These are phyloP conservation scores for Chlorella sp. DNA, from an alignment of 139 green algal genomes.

Conservation along the genomic window DNA sequence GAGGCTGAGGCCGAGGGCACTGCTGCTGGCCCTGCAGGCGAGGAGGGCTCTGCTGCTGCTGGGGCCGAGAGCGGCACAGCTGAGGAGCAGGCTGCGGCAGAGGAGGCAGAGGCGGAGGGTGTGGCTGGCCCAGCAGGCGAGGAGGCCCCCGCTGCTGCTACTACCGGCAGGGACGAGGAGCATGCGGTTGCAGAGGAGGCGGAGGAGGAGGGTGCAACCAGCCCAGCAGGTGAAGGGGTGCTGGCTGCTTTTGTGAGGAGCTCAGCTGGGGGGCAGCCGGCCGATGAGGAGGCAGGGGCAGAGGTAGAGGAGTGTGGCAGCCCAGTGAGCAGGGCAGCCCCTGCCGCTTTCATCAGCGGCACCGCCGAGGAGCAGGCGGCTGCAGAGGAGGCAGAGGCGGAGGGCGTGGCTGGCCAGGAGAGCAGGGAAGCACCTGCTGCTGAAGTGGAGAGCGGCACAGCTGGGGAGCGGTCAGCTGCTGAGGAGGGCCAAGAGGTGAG, in stretches of 20 bases:
- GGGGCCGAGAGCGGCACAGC: neutral
- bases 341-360: no score
- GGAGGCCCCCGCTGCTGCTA: neutral
- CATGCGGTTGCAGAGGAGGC: neutral
- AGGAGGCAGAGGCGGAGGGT: neutral
- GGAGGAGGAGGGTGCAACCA: neutral
- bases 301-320: neutral
- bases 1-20: neutral
- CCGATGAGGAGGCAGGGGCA: neutral
- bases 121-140: neutral
- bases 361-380: no score
- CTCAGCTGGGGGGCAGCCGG: neutral
- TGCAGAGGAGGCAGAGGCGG: neutral
- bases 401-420: neutral
- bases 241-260: neutral
- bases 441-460: neutral
- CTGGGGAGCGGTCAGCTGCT: neutral
- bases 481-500: neutral
- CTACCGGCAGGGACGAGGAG: neutral
- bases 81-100: neutral
- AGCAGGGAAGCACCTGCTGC: neutral
- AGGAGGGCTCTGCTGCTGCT: neutral
- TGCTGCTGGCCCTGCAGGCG: neutral
- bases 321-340: no score
- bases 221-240: neutral